phyloP scores from a whole-genome alignment of 768 basidiomycete species.

The Termitomyces eurrhizus region DNA sequence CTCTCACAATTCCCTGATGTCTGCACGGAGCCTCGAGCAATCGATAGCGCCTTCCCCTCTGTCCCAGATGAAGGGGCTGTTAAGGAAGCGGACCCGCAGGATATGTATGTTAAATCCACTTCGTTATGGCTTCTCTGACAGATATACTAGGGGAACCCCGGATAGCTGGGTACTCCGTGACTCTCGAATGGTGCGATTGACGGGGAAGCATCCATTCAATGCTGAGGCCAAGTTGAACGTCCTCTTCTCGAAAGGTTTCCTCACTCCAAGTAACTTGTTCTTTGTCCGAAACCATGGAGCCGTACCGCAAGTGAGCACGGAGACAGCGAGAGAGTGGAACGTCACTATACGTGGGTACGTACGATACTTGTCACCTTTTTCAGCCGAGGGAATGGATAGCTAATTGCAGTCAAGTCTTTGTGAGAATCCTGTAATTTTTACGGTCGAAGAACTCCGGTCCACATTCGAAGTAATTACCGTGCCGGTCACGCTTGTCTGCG shows the following conservation, averaged over 20 bases:
- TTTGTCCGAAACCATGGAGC: slow-evolving; percentile 65
- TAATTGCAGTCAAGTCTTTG: slow-evolving; percentile 26
- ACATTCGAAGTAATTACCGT: slow-evolving; percentile 52
- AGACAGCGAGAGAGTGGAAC: slow-evolving; percentile 37
- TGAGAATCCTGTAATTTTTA: slow-evolving; percentile 30
- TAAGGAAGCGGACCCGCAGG: slow-evolving; percentile 4
- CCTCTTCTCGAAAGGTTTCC: slow-evolving; percentile 46
- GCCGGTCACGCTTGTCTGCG: slow-evolving; percentile 60
- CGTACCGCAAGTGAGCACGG: slow-evolving; percentile 43
- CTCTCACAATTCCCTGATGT: not conserved
- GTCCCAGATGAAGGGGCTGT: slow-evolving; percentile 6
- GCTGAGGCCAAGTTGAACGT: slow-evolving; percentile 42
- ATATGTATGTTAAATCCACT: not conserved
- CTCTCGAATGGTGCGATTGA: slow-evolving; percentile 41
- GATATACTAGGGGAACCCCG: slow-evolving; percentile 16
- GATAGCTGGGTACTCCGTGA: slow-evolving; percentile 29
- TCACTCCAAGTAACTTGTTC: slow-evolving; percentile 50
- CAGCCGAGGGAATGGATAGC: not conserved
- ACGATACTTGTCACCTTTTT: not conserved
- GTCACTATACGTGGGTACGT: slow-evolving; percentile 38
- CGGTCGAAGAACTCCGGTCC: slow-evolving; percentile 39
- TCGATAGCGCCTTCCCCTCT: slow-evolving; percentile 1
- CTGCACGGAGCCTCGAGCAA: not conserved
- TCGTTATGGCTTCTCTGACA: not conserved
- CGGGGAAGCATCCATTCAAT: slow-evolving; percentile 64